Conservation (phyloP, 2,329 filamentous ascomycete species). For the Penicillium sp. region DNA sequence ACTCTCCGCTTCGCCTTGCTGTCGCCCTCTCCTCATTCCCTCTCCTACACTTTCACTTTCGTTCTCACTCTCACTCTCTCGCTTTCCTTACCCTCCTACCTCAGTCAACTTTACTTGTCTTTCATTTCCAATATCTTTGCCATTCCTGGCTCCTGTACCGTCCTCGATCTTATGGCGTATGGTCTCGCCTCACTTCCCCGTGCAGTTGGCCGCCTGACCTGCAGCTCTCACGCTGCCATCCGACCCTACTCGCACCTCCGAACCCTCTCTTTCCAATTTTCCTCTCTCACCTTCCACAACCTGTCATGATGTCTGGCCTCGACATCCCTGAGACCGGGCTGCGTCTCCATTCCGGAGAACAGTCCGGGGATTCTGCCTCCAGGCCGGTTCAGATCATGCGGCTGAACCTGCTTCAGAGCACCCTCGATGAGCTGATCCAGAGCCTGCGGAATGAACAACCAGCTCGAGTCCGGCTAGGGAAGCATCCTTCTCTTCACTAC, state of each 20-base stretch:
- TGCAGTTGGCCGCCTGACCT: constrained; percentile 38
- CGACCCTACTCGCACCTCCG: constrained; percentile 25
- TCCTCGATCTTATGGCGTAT: constrained; percentile 33
- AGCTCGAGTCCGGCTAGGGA: constrained; percentile 46
- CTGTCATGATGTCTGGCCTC: constrained; percentile 33
- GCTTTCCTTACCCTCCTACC: constrained; percentile 7
- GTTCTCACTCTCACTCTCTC: constrained; percentile 4
- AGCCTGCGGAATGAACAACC: constrained; percentile 41
- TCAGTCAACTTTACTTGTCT: constrained; percentile 12
- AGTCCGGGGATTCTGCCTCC: constrained; percentile 27
- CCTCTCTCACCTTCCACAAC: constrained; percentile 3
- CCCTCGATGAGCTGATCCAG: constrained; percentile 46
- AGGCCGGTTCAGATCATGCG: constrained; percentile 45
- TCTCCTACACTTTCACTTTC: constrained; percentile 7
- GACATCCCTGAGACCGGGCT: constrained; percentile 39
- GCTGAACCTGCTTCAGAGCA: constrained; percentile 43
- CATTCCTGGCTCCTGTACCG: constrained; percentile 16
- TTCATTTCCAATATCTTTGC: constrained; percentile 13
- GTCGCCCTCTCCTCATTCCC: constrained; percentile 15
- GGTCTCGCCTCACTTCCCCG: constrained; percentile 26
- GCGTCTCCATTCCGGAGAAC: constrained; percentile 35
- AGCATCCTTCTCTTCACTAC: constrained; percentile 53
- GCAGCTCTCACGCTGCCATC: constrained; percentile 37
- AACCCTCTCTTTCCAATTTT: constrained; percentile 11
- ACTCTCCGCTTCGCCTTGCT: constrained; percentile 25